Percentiles rank a stretch among this genome's conserved stretches.
phyloP scores from a whole-genome alignment of 2,329 filamentous ascomycete species.

The Clonostachys rhizophaga region DNA sequence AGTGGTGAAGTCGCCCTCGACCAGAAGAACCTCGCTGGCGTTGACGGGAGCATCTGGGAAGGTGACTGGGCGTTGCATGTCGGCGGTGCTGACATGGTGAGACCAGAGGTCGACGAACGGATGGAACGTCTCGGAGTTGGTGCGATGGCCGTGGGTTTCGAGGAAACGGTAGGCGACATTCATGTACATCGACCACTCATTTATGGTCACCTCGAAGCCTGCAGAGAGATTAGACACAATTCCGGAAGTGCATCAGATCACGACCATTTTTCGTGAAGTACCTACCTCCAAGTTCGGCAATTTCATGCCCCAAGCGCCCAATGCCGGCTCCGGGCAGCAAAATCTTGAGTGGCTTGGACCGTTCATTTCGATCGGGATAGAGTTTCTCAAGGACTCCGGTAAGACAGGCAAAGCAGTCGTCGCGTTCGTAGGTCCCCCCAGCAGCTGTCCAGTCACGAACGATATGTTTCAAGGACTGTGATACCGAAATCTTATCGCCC shows the following conservation, averaged over 20 bases:
- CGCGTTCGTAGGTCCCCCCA: slow-evolving; percentile 35
- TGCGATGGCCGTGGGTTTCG: slow-evolving; percentile 16
- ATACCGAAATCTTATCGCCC: slow-evolving; percentile 41
- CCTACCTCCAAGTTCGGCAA: slow-evolving; percentile 33
- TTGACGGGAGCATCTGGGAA: slow-evolving; percentile 36
- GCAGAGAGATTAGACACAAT: neutral
- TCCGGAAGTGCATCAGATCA: neutral
- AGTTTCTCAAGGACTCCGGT: slow-evolving; percentile 20
- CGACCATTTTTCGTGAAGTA: neutral
- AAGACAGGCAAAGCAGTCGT: slow-evolving; percentile 33
- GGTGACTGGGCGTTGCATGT: slow-evolving; percentile 37
- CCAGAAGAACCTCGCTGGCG: slow-evolving; percentile 31
- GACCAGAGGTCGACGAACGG: slow-evolving; percentile 54
- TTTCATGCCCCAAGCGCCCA: slow-evolving; percentile 45
- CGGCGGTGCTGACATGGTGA: slow-evolving; percentile 41
- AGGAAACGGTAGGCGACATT: slow-evolving; percentile 48
- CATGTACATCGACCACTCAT: slow-evolving; percentile 56
- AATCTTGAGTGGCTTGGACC: slow-evolving; percentile 20
- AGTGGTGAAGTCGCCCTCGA: slow-evolving; percentile 53
- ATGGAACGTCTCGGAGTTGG: slow-evolving; percentile 25
- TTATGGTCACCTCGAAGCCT: slow-evolving; percentile 47
- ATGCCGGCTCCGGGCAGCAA: slow-evolving; percentile 49
- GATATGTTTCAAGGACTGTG: slow-evolving; percentile 51
- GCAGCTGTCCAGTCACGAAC: slow-evolving; percentile 51
- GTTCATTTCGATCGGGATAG: slow-evolving; percentile 15